Percentiles rank a stretch among this genome's conserved stretches.
Conservation (phyloP, 2,329 filamentous ascomycete species). For the Apiospora hydei region DNA sequence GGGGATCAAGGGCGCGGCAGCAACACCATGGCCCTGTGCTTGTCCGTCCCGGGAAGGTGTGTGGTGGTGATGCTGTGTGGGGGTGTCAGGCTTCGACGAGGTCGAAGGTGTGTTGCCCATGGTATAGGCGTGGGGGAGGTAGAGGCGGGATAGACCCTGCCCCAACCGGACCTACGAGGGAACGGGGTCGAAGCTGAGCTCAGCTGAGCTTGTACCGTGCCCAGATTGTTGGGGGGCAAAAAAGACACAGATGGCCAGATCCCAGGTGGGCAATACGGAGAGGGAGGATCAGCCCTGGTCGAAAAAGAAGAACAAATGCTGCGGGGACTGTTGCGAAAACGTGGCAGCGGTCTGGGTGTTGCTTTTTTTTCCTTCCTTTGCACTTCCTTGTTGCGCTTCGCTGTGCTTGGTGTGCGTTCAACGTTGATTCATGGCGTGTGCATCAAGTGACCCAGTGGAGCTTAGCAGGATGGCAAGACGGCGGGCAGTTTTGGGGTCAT, state of each 20-base stretch:
- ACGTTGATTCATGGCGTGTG: constrained; percentile 23
- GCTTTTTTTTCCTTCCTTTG: constrained; percentile 9
- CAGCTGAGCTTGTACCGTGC: constrained; percentile 20
- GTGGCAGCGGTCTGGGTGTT: constrained; percentile 18
- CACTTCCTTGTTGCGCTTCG: constrained; percentile 1
- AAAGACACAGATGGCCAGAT: background rate
- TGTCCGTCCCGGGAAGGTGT: constrained; percentile 37
- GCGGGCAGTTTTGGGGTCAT: constrained; percentile 19
- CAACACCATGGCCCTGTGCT: constrained; percentile 27
- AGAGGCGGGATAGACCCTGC: constrained; percentile 24
- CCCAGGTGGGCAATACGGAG: constrained; percentile 17
- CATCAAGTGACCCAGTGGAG: constrained; percentile 23
- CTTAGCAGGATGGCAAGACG: constrained; percentile 14
- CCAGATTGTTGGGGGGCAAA: constrained; percentile 12
- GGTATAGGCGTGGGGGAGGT: constrained; percentile 14
- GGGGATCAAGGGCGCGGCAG: constrained; percentile 40
- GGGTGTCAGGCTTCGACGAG: constrained; percentile 44
- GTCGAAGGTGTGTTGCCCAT: constrained; percentile 46
- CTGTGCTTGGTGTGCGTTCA: constrained; percentile 3
- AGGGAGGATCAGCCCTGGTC: constrained; percentile 20
- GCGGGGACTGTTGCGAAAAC: constrained; percentile 21
- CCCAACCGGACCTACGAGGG: constrained; percentile 9
- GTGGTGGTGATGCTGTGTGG: constrained; percentile 38
- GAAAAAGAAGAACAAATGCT: constrained; percentile 9
- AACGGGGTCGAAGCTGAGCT: constrained; percentile 23